phyloP scores from a whole-genome alignment of 306 rosid genomes.

The Gastrolobium bilobum region DNA sequence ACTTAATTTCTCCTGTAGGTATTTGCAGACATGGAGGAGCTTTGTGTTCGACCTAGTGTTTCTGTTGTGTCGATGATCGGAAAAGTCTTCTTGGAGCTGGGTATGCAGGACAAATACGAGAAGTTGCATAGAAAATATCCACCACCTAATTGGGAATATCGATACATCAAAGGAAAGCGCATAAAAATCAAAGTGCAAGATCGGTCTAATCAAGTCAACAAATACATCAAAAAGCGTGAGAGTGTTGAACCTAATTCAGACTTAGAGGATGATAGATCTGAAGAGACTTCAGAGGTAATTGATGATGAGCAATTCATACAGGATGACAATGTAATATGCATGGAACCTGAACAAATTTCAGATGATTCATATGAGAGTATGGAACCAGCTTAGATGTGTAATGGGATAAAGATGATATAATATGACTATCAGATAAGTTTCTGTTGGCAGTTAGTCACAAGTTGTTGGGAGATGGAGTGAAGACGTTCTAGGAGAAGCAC shows the following conservation, averaged over 20 bases:
- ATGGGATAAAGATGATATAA: conserved; percentile 48
- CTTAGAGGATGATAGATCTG: conserved; percentile 42
- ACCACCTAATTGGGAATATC: conserved; percentile 77
- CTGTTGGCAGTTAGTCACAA: conserved; percentile 37
- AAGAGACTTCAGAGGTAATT: conserved; percentile 42
- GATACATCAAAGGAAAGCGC: conserved; percentile 81
- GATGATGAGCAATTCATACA: conserved; percentile 51
- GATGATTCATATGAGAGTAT: conserved; percentile 47
- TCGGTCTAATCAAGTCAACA: conserved; percentile 36
- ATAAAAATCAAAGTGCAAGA: conserved; percentile 58
- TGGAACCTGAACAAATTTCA: conserved; percentile 52
- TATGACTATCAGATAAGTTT: conserved; percentile 26
- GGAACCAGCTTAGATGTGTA: conserved; percentile 42
- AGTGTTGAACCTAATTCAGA: conserved; percentile 38
- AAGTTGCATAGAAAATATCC: conserved; percentile 80
- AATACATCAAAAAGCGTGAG: conserved; percentile 26
- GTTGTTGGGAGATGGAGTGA: conserved; percentile 40
- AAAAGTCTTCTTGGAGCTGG: conserved; percentile 78
- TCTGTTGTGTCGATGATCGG: conserved; percentile 73
- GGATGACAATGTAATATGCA: conserved; percentile 36
- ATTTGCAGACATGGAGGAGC: conserved; percentile 99
- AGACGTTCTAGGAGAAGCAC: conserved; percentile 16
- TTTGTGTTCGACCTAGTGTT: conserved; percentile 70
- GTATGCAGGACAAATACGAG: conserved; percentile 77
- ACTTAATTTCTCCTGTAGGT: conserved; percentile 59